Evolutionary conservation across 2,329 filamentous ascomycete genomes (phyloP), one percentile per base, ranked within the genome.

Genomic region (Aspergillus thermomutatus): DNA sequence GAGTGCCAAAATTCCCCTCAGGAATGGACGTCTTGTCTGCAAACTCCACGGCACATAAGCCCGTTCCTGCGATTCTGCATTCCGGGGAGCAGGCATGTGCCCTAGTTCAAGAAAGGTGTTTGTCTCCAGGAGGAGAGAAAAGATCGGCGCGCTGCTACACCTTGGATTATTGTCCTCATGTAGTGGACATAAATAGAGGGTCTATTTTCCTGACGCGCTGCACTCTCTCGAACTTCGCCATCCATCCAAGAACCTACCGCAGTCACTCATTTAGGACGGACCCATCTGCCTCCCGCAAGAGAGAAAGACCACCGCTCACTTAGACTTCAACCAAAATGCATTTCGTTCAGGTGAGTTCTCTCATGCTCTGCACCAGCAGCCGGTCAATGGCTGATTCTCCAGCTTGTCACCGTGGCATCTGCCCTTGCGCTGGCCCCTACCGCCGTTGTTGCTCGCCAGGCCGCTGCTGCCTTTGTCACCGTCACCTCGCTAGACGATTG

Each of bases 401-500:
- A 37, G 31, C 14, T 37, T 17, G 31, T 37, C 50, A 37, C 64
- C 47, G 21, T 60, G 34, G 59, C 58, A 37, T 50, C 59, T 26
- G 45, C 60, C 23, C 37, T 64, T 14, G 53, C 59, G 40, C 41
- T 62, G 23, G 58, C 56, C 10, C 56, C 60, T 14, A 52, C 56
- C 45, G 56, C 58, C 26, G 61, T 60, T 56, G 53, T 47, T 23
- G 48, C n/a, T 26, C 4, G 41, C 40, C 54, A 55, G 19, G 41
- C 19, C n/a, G 53, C 58, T 10, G 51, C 62, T 25, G 62, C 58
- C 25, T 31, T 55, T 17, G 59, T 60, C 40, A 19, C 45, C 23
- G 23, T 62, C n/a, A 48, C 25, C 8, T 52, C 53, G 41, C 55
- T 62, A 28, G 61, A 63, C 4, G 28, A 46, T 26, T 66, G 64